Evolutionary conservation across 805 yeast species (phyloP).

Genomic region (Ogataea saltuana): DNA sequence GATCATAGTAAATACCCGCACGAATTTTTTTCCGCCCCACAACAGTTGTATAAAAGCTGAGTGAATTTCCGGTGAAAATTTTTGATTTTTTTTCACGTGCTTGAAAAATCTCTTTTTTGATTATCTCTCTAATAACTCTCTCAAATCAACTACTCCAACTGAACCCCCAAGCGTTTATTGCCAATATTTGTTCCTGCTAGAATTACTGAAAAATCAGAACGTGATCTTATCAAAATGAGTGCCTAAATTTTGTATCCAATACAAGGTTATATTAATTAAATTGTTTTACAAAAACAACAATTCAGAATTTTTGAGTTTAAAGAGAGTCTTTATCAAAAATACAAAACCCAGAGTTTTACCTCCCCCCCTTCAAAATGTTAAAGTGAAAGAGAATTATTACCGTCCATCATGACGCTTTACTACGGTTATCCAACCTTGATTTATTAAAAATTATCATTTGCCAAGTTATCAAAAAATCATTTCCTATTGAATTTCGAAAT

Average conservation of each 20-base stretch:
- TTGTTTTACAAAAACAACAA: slow-evolving; percentile 18
- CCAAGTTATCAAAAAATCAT: slow-evolving; percentile 12
- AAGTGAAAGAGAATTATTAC: slow-evolving; percentile 22
- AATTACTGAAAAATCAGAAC: neutral
- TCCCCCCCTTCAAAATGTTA: slow-evolving; percentile 25
- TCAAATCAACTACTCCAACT: too few relatives aligned
- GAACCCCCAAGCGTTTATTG: neutral
- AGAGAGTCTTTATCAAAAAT: slow-evolving; percentile 15
- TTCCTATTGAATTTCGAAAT: slow-evolving; percentile 11
- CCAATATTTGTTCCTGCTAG: neutral
- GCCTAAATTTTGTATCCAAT: slow-evolving; percentile 24
- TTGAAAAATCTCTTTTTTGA: slow-evolving; percentile 7
- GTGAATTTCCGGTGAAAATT: slow-evolving; percentile 26
- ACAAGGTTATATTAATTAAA: slow-evolving; percentile 19
- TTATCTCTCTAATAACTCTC: too few relatives aligned
- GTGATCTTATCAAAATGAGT: slow-evolving; percentile 23
- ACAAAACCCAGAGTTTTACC: slow-evolving; percentile 15
- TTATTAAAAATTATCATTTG: slow-evolving; percentile 5
- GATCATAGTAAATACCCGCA: neutral
- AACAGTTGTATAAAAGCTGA: slow-evolving; percentile 26
- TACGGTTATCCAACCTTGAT: slow-evolving; percentile 4
- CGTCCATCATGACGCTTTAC: slow-evolving; percentile 32
- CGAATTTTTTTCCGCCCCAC: neutral
- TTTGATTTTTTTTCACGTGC: slow-evolving; percentile 8
- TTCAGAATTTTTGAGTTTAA: slow-evolving; percentile 22